A percentile compares a stretch with the other conserved stretches of the same genome.
phyloP scores from a whole-genome alignment of 1,139 yeast species.

The Yamadazyma conglobata region DNA sequence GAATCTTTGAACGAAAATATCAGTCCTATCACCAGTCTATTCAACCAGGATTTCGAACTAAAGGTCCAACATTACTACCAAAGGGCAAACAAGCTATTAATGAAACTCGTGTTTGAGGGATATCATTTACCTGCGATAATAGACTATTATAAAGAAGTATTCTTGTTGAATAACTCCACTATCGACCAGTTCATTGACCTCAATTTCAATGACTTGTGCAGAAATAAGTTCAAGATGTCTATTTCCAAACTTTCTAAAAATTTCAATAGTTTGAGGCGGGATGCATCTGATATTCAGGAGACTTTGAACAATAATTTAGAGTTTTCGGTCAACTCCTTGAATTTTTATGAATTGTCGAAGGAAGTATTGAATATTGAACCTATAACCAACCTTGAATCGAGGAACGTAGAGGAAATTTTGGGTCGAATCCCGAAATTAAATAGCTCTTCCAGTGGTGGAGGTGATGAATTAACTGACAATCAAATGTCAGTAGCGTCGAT shows the following conservation, averaged over 20 bases:
- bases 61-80: conserved; percentile 61
- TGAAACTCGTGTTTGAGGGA: conserved; percentile 59
- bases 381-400: conserved; percentile 40
- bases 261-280: conserved; percentile 18
- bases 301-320: conserved; percentile 22
- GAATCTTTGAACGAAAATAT: conserved; percentile 26
- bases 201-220: conserved; percentile 33
- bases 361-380: conserved; percentile 64
- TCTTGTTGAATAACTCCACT: conserved; percentile 47
- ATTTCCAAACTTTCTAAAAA: conserved; percentile 23
- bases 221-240: conserved; percentile 30
- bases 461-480: conserved; percentile 1
- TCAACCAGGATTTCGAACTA: conserved; percentile 56
- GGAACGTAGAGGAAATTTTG: conserved; percentile 5
- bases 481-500: conserved; percentile 30
- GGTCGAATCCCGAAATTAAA: conserved; percentile 3
- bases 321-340: conserved; percentile 31
- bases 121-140: conserved; percentile 51
- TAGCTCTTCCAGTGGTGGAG: conserved; percentile 3
- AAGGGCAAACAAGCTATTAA: conserved; percentile 63
- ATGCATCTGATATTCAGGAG: conserved; percentile 11
- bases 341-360: conserved; percentile 57
- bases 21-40: conserved; percentile 38
- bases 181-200: conserved; percentile 44
- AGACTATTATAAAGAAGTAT: conserved; percentile 49